Evolutionary conservation across 345 rosid species (phyloP).

Genomic region (Trapa bicornis): DNA sequence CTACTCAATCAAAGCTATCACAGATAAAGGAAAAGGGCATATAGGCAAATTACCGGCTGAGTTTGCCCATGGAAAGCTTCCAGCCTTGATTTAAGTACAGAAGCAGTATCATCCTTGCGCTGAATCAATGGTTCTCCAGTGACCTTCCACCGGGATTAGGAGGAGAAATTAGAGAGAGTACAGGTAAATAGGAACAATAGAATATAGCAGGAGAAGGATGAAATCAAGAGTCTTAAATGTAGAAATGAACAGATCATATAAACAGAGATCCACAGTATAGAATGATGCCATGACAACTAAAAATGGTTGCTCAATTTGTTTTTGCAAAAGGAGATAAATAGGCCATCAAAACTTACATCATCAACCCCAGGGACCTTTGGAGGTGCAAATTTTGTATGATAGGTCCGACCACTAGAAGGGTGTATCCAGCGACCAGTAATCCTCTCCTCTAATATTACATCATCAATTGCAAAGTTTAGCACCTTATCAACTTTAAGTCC

Average conservation of each 20-base stretch:
- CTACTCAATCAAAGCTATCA: too few species aligned
- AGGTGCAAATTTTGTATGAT: constrained; percentile 85
- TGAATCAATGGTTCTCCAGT: constrained; percentile 92
- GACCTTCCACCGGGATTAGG: constrained; percentile 31
- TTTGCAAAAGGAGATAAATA: constrained; percentile 1
- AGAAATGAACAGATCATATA: too few species aligned
- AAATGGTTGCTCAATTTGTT: background rate
- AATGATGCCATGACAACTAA: background rate
- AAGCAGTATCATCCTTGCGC: constrained; percentile 88
- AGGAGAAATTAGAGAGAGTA: background rate
- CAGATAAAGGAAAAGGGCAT: too few species aligned
- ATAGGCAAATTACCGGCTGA: constrained; percentile 41
- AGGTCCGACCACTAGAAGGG: constrained; percentile 90
- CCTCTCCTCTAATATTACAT: constrained; percentile 89
- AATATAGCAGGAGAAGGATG: background rate
- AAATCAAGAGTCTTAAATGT: constrained; percentile 1
- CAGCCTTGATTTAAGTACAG: constrained; percentile 83
- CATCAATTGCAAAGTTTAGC: constrained; percentile 85
- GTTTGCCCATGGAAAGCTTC: constrained; percentile 90
- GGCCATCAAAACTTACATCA: constrained; percentile 49
- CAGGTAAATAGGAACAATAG: background rate
- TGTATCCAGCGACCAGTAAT: constrained; percentile 99
- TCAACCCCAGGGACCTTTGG: constrained; percentile 79
- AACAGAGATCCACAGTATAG: background rate
- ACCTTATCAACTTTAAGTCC: constrained; percentile 77